Conservation (phyloP, 2,329 filamentous ascomycete species). For the Fusarium tanahbumbuense region DNA sequence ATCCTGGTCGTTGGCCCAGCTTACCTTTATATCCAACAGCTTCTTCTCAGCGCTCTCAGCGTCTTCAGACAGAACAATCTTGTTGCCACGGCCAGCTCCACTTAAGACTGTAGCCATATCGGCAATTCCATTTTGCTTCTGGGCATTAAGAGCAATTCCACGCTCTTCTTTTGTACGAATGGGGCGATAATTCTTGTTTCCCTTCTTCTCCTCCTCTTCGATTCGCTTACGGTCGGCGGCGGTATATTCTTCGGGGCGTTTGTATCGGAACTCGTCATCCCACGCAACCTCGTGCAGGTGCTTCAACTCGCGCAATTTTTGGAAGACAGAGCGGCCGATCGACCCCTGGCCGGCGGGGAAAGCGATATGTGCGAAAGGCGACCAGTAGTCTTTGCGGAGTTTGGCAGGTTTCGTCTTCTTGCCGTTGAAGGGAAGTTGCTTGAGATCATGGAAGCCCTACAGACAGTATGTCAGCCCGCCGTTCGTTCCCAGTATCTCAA, state of each 20-base stretch:
- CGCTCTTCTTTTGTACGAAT: constrained; percentile 57
- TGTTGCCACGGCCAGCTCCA: constrained; percentile 64
- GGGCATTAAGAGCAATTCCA: constrained; percentile 66
- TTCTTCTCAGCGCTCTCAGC: constrained; percentile 35
- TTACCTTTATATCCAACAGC: constrained; percentile 59
- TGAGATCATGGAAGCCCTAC: constrained; percentile 59
- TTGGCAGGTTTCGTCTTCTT: constrained; percentile 73
- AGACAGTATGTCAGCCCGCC: background rate
- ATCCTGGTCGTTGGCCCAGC: constrained; percentile 64
- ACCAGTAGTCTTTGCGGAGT: constrained; percentile 76
- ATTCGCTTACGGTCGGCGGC: constrained; percentile 51
- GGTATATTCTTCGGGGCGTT: constrained; percentile 51
- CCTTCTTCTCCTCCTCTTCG: constrained; percentile 47
- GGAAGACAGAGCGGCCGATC: constrained; percentile 69
- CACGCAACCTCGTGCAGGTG: constrained; percentile 72
- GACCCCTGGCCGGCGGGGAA: constrained; percentile 64
- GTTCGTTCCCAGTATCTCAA: background rate
- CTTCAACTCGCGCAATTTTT: constrained; percentile 73
- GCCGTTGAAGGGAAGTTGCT: constrained; percentile 73
- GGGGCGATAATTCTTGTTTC: constrained; percentile 47
- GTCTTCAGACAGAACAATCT: constrained; percentile 51
- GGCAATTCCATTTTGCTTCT: constrained; percentile 71
- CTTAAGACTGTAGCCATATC: constrained; percentile 70
- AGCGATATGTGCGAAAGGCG: constrained; percentile 68
- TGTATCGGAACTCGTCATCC: constrained; percentile 61